A percentile compares a stretch with the other conserved stretches of the same genome.
These are phyloP conservation scores for Daldinia eschscholtzii DNA, from an alignment of 2,329 filamentous ascomycete genomes.

Conservation along the genomic window DNA sequence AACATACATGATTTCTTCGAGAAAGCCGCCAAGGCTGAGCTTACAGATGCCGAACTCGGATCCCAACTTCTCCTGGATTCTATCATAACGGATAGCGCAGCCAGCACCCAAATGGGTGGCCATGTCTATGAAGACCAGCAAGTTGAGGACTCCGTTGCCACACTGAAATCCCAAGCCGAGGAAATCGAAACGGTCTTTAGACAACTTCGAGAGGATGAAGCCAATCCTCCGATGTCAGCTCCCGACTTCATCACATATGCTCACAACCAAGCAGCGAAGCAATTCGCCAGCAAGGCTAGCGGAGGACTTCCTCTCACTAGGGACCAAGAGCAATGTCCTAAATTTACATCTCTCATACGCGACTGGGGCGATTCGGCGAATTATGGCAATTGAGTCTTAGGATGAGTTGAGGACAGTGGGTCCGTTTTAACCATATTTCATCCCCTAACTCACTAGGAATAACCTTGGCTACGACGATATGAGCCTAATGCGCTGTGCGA, in stretches of 20 bases:
- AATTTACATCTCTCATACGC: constrained; percentile 42
- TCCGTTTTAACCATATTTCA: not conserved
- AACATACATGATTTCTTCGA: constrained; percentile 50
- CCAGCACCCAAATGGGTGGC: constrained; percentile 31
- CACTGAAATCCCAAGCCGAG: constrained; percentile 45
- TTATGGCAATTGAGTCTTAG: constrained; percentile 16
- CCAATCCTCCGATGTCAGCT: constrained; percentile 18
- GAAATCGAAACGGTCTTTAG: constrained; percentile 44
- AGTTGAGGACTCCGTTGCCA: constrained; percentile 49
- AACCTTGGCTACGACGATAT: not conserved
- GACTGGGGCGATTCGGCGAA: constrained; percentile 41
- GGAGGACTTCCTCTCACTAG: constrained; percentile 18
- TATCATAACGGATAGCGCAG: constrained; percentile 47
- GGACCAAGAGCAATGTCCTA: constrained; percentile 35
- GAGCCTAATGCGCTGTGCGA: not conserved
- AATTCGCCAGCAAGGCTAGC: constrained; percentile 31
- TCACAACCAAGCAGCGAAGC: constrained; percentile 40
- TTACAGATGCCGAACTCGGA: constrained; percentile 46
- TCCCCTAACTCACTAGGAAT: not conserved
- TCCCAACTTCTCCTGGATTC: constrained; percentile 46
- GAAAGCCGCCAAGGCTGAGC: constrained; percentile 41
- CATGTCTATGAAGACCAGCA: constrained; percentile 48
- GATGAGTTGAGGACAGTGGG: too few relatives aligned
- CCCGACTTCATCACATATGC: constrained; percentile 47
- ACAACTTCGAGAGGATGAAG: constrained; percentile 40